These are phyloP conservation scores for Flaveria sonorensis DNA, from an alignment of 129 eudicot genomes.

Conservation along the genomic window DNA sequence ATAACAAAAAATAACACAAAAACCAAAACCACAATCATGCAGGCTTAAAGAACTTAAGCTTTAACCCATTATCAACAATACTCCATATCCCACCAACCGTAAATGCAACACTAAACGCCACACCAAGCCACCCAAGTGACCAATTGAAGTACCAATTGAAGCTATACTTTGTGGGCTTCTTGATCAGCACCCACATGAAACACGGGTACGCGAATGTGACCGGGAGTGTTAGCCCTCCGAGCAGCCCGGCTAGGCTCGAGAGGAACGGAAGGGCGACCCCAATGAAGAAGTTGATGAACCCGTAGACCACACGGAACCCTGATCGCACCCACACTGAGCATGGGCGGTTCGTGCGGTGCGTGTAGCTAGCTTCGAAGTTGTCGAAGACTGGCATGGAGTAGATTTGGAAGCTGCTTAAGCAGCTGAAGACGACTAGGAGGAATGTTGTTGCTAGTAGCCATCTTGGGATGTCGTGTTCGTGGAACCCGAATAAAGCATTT, in stretches of 20 bases:
- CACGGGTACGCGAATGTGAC: slow-evolving; percentile 98
- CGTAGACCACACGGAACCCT: slow-evolving; percentile 82
- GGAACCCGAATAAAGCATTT: slow-evolving; percentile 72
- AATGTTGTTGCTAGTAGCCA: slow-evolving; percentile 76
- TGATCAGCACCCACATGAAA: slow-evolving; percentile 95
- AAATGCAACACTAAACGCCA: slow-evolving; percentile 82
- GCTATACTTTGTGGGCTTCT: slow-evolving; percentile 72
- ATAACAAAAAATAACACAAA: not conserved
- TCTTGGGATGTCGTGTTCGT: slow-evolving; percentile 75
- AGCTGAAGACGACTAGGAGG: slow-evolving; percentile 86
- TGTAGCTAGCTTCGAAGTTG: slow-evolving; percentile 91
- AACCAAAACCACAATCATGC: slow-evolving; percentile 29
- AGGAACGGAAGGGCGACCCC: slow-evolving; percentile 92
- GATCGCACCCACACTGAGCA: slow-evolving; percentile 93
- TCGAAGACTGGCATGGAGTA: slow-evolving; percentile 96
- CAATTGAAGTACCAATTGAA: slow-evolving; percentile 89
- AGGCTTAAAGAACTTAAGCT: slow-evolving; percentile 87
- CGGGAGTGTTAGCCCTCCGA: slow-evolving; percentile 92
- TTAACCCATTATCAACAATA: slow-evolving; percentile 75
- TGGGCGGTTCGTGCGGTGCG: slow-evolving; percentile 83
- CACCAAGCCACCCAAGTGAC: slow-evolving; percentile 89
- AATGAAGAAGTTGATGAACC: slow-evolving; percentile 65
- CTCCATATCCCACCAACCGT: slow-evolving; percentile 95
- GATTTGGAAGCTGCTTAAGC: slow-evolving; percentile 91
- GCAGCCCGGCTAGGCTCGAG: slow-evolving; percentile 83